A percentile compares a stretch with the other conserved stretches of the same genome.
phyloP scores from a whole-genome alignment of 768 basidiomycete species.

The Suillus hirtellus region DNA sequence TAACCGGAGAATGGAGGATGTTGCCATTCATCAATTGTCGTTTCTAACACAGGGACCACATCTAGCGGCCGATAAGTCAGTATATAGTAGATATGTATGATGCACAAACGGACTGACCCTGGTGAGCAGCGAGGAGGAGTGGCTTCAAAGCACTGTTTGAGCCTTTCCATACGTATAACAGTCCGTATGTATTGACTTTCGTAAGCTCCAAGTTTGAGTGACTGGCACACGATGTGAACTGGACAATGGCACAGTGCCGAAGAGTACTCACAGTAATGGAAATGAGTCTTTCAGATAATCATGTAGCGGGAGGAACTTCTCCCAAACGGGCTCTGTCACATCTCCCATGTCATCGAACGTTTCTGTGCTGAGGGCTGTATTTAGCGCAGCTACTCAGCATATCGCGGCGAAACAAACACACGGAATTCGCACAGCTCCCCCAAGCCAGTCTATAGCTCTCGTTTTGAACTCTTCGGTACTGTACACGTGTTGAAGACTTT shows the following conservation, averaged over 20 bases:
- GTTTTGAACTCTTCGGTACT: slow-evolving; percentile 36
- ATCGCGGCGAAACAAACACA: slow-evolving; percentile 23
- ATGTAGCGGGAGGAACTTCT: slow-evolving; percentile 53
- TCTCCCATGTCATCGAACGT: slow-evolving; percentile 50
- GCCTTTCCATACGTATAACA: slow-evolving; percentile 76
- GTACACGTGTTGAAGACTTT: slow-evolving; percentile 30
- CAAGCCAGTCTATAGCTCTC: slow-evolving; percentile 39
- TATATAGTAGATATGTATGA: not conserved
- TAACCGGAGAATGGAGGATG: slow-evolving; percentile 59
- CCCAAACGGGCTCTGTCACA: slow-evolving; percentile 54
- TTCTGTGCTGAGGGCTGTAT: slow-evolving; percentile 42
- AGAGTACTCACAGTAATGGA: slow-evolving; percentile 51
- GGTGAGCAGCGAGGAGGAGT: slow-evolving; percentile 65
- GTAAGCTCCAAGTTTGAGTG: slow-evolving; percentile 38
- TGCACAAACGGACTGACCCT: slow-evolving; percentile 37
- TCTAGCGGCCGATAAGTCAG: slow-evolving; percentile 35
- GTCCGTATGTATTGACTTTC: slow-evolving; percentile 74
- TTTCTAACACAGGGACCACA: slow-evolving; percentile 59
- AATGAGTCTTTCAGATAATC: slow-evolving; percentile 58
- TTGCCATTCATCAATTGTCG: slow-evolving; percentile 53
- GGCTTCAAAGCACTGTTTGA: slow-evolving; percentile 58
- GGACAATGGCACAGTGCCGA: slow-evolving; percentile 36
- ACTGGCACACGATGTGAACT: slow-evolving; percentile 35
- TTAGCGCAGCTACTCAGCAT: not conserved
- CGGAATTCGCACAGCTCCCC: slow-evolving; percentile 43